Conservation (phyloP, 2,329 filamentous ascomycete species). For the Ilyonectria sp. region DNA sequence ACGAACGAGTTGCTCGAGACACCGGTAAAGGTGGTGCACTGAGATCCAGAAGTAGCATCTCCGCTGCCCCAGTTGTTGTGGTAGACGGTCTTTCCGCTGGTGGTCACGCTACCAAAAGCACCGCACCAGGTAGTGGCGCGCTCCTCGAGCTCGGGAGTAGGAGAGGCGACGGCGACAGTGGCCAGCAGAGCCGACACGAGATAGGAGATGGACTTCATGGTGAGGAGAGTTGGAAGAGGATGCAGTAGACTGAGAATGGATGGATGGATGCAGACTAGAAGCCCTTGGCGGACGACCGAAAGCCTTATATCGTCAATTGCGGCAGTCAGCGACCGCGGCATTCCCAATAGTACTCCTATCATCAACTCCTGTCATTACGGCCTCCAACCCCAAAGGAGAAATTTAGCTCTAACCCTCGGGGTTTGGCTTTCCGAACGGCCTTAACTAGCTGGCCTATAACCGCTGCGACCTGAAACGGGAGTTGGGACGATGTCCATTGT, state of each 20-base stretch:
- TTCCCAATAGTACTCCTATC: not conserved
- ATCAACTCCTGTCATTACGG: constrained; percentile 23
- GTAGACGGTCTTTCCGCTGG: constrained; percentile 64
- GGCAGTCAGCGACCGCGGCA: not conserved
- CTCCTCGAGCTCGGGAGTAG: constrained; percentile 52
- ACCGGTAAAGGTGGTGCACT: constrained; percentile 59
- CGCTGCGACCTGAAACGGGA: constrained; percentile 14
- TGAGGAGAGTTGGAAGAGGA: constrained; percentile 6
- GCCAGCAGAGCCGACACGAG: constrained; percentile 50
- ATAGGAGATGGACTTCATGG: constrained; percentile 42
- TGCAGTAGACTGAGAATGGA: not conserved
- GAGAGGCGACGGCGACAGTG: constrained; percentile 47
- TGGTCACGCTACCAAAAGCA: constrained; percentile 55
- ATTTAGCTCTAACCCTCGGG: not conserved
- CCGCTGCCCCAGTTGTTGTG: constrained; percentile 67
- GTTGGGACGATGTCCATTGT: constrained; percentile 3
- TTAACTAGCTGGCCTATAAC: not conserved
- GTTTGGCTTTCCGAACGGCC: not conserved
- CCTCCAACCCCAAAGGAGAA: constrained; percentile 6
- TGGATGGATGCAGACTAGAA: not conserved
- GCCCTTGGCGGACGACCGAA: not conserved
- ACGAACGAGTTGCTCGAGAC: constrained; percentile 52
- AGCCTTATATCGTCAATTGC: constrained; percentile 1
- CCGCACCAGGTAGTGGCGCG: constrained; percentile 56
- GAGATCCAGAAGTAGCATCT: constrained; percentile 54